These are phyloP conservation scores for Anaeramoeba flamelloides DNA, from an alignment of 78 protist species.

Conservation along the genomic window DNA sequence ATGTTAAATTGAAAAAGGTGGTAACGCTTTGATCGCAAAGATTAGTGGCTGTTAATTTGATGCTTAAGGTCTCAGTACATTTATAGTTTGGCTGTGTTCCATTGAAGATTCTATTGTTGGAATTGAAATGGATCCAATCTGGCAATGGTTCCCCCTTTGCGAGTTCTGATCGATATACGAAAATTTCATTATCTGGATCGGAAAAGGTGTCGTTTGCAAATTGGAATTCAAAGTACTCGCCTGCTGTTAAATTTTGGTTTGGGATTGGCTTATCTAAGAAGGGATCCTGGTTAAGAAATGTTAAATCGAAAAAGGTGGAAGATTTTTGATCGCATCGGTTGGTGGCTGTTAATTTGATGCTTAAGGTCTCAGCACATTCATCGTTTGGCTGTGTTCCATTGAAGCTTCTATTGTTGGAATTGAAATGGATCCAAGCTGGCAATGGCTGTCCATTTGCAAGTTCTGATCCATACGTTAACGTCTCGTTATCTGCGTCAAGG, in stretches of 20 bases:
- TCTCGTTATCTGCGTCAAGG: not conserved
- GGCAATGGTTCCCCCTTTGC: not conserved
- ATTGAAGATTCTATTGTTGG: not conserved
- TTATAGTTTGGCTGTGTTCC: not conserved
- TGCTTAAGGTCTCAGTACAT: not conserved
- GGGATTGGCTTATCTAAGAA: not conserved
- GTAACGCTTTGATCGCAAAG: no score
- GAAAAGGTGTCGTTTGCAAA: no score
- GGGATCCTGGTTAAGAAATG: not conserved
- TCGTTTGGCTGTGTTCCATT: not conserved
- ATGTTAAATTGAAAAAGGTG: no score
- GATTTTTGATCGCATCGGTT: not conserved
- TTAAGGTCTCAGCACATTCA: not conserved
- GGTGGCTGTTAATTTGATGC: not conserved
- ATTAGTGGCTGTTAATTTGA: no score
- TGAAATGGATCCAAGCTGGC: not conserved
- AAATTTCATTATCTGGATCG: not conserved
- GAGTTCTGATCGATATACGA: not conserved
- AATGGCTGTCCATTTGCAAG: not conserved
- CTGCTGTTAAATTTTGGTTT: not conserved
- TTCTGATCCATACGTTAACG: not conserved
- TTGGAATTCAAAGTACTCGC: no score
- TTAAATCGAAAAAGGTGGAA: not conserved
- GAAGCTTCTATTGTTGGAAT: not conserved
- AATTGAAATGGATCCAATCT: not conserved